Base-by-base conservation (phyloP, 2,329 filamentous ascomycete species). In the Geosmithia flava region DNA sequence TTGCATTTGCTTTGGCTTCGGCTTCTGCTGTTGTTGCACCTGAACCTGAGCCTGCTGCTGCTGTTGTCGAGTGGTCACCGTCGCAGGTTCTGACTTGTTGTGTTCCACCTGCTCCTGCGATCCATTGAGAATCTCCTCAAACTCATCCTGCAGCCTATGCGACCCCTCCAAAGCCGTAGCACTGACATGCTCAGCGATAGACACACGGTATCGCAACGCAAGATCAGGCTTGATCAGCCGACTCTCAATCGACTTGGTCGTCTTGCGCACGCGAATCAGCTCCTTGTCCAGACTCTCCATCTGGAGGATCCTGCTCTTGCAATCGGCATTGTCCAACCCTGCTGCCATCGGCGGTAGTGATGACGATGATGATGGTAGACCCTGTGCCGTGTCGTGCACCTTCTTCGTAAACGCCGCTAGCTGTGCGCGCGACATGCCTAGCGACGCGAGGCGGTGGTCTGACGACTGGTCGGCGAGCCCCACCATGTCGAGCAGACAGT, bases 401-500 rank as follows among this genome's bases (percentile, higher is more conserved):
- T 43, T 17, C n/a, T 13, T 30, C 13, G 17, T 27, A 11, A 48
- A 33, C n/a, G 16, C n/a, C 7, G 19, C 30, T 13, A 48, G 37
- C 33, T 48, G 13, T 16, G n/a, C 16, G 6, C 23, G 20, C 19
- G 47, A 45, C 16, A 48, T n/a, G 17, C 33, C 30, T 17, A 65
- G 48, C 11, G 44, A 52, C 3, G 54, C 49, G 33, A 64, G 47
- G 13, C 65, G 55, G 11, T 42, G 51, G 3, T 40, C 19, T 20
- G 62, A 55, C 33, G 33, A 27, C 20, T 17, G 29, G 8, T 20
- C 46, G 1, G 59, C 59, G 33, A 67, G 45, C 27, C 64, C 65
- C 19, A 62, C 65, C 2, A 66, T 56, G 20, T 72, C 56, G 16
- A 72, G 53, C 8, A 68, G 52, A 3, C 61, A 60, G 20, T 56